Conservation (phyloP, 225 moss, liverwort and hornwort genomes). For the Climacium dendroides region DNA sequence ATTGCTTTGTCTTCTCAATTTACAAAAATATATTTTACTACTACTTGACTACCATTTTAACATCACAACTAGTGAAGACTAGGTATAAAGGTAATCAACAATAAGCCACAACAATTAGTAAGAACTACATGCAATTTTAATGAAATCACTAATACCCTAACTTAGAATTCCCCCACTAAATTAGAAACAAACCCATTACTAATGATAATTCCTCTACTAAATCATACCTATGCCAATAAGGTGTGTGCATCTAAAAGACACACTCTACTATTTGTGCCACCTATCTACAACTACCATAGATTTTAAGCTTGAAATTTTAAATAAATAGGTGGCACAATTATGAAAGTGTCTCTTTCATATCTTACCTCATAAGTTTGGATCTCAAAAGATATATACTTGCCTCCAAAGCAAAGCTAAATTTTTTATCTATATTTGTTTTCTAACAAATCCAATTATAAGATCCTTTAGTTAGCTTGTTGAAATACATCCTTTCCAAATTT, state of each 20-base stretch:
- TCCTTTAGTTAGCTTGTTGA: too few species aligned
- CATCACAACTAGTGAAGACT: not conserved
- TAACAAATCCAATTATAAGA: too few species aligned
- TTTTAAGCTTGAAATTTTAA: too few species aligned
- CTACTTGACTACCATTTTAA: fast-evolving
- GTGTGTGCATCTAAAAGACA: not conserved
- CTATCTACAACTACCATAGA: not conserved
- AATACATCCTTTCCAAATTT: too few species aligned
- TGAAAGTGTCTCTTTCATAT: too few species aligned
- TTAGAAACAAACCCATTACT: too few species aligned
- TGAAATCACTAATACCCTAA: not conserved
- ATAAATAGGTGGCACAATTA: too few species aligned
- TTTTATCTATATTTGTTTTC: too few species aligned
- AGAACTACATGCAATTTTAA: not conserved
- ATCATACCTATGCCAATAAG: not conserved
- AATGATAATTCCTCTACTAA: too few species aligned
- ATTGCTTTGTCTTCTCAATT: not conserved
- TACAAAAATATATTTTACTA: not conserved
- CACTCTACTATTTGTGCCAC: fast-evolving
- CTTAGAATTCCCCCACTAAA: fast-evolving
- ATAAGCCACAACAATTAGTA: fast-evolving
- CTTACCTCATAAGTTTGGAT: too few species aligned
- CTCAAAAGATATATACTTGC: too few species aligned
- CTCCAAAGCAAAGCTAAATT: too few species aligned
- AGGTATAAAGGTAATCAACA: not conserved